Evolutionary conservation across 2,329 filamentous ascomycete species (phyloP).

Genomic region (Kalmusia sp.): DNA sequence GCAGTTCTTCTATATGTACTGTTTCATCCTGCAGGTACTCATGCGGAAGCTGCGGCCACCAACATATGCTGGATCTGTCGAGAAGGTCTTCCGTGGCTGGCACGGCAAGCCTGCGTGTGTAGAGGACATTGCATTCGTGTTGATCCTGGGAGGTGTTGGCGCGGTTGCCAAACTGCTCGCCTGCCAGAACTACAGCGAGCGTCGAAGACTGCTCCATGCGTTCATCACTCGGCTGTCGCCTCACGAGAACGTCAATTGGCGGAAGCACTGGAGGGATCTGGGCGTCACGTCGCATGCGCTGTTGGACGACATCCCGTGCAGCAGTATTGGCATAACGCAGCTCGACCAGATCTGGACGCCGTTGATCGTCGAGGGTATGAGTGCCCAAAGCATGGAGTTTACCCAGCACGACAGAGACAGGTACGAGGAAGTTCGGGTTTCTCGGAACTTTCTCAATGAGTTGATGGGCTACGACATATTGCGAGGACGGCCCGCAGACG

Average conservation of each 20-base stretch:
- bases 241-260: constrained; percentile 42
- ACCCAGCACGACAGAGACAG: constrained; percentile 36
- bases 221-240: constrained; percentile 46
- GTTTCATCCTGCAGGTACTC: constrained; percentile 45
- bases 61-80: constrained; percentile 35
- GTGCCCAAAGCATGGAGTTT: constrained; percentile 34
- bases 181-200: constrained; percentile 38
- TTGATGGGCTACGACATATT: constrained; percentile 47
- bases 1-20: constrained; percentile 48
- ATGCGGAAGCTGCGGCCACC: constrained; percentile 40
- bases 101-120: constrained; percentile 37
- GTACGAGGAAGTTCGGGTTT: constrained; percentile 34
- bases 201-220: constrained; percentile 37
- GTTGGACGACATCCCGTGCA: constrained; percentile 44
- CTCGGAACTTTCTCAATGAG: constrained; percentile 44
- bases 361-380: constrained; percentile 41
- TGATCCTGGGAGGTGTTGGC: constrained; percentile 43
- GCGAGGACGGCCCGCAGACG: constrained; percentile 34
- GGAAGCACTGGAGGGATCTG: constrained; percentile 42
- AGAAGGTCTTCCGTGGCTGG: constrained; percentile 42
- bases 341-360: constrained; percentile 47
- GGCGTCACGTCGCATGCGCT: constrained; percentile 43
- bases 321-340: constrained; percentile 44
- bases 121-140: constrained; percentile 46
- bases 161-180: constrained; percentile 44